phyloP scores from a whole-genome alignment of 2,329 filamentous ascomycete genomes.

The Tolypocladium tundrense region DNA sequence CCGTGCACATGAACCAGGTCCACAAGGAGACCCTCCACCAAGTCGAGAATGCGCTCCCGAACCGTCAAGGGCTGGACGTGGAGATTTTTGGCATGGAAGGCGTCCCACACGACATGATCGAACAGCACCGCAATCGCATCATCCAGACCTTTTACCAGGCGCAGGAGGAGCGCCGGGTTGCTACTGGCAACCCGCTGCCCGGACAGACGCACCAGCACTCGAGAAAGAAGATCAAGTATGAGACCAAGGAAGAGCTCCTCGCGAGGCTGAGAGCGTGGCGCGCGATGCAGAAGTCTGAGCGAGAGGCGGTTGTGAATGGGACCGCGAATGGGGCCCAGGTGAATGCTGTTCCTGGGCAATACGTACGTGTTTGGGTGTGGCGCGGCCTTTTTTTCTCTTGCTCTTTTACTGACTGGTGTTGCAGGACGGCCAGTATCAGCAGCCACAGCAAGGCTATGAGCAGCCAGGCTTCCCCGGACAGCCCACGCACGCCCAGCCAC shows the following conservation, averaged over 20 bases:
- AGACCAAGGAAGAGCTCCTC: conserved; percentile 69
- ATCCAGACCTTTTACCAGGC: conserved; percentile 76
- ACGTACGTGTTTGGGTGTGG: conserved; percentile 37
- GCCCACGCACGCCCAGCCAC: conserved; percentile 9
- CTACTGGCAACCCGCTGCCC: conserved; percentile 74
- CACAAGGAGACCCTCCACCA: conserved; percentile 85
- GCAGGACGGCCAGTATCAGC: conserved; percentile 14
- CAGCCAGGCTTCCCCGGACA: conserved; percentile 14
- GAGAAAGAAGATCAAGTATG: conserved; percentile 58
- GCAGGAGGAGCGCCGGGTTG: conserved; percentile 70
- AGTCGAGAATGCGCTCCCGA: conserved; percentile 87
- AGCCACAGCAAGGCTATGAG: conserved; percentile 10
- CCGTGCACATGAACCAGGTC: conserved; percentile 96
- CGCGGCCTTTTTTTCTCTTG: neutral
- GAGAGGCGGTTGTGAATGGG: conserved; percentile 36
- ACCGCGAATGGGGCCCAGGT: conserved; percentile 22
- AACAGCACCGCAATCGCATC: conserved; percentile 79
- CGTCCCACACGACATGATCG: conserved; percentile 74
- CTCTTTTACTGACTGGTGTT: neutral
- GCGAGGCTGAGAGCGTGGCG: conserved; percentile 69
- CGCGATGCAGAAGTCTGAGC: conserved; percentile 53
- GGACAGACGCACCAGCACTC: conserved; percentile 55
- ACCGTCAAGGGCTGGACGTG: conserved; percentile 74
- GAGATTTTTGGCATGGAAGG: conserved; percentile 99
- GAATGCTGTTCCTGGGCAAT: conserved; percentile 41